Base-by-base conservation (phyloP, 208 protist genomes). In the Leishmania tarentolae region DNA sequence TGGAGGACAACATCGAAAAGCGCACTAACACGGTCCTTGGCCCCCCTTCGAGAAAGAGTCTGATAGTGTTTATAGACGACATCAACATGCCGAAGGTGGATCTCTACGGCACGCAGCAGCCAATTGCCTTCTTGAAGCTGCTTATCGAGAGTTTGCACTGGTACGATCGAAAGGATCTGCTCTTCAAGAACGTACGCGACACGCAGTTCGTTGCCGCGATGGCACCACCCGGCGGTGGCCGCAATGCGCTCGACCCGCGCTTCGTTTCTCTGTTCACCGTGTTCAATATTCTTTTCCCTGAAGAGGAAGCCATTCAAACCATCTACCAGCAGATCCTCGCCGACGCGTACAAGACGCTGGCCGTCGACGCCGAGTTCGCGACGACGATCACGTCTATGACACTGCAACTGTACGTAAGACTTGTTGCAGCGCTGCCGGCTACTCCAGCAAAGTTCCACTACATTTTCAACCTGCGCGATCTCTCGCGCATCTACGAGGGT, bases 391-490 rank as follows among this genome's bases (percentile, higher is more conserved):
- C 98, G 11, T 79, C 88, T 47, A 93, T 97, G 86, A 99, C 98
- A 17, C 92, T 99, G 57, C 87, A 88, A 61, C 84, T 99, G 37
- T 99, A 99, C 86, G 84, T 95, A 53, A 53, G 83, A 17, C 84
- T 99, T 68, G 93, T 98, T 52, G 56, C 83, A 5, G 70, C 84
- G n/a, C 93, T 99, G 46, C 98, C 98, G 5, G 97, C 99, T 35
- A 99, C 99, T 17, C 99, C 99, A 21, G 92, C 98, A 13, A 99
- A 99, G 85, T 99, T 99, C 88, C 99, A 99, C 87, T 99, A 99
- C 87, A 95, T 99, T 72, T 99, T 99, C 93, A 99, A 99, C 88
- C 91, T 99, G 57, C 91, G 99, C 79, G 99, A 99, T 85, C 86
- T 99, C 28, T 99, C 96, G 56, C 91, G 99, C 35, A 95, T 99